phyloP scores from a whole-genome alignment of 2,329 filamentous ascomycete species.

The Aureobasidium sp. region DNA sequence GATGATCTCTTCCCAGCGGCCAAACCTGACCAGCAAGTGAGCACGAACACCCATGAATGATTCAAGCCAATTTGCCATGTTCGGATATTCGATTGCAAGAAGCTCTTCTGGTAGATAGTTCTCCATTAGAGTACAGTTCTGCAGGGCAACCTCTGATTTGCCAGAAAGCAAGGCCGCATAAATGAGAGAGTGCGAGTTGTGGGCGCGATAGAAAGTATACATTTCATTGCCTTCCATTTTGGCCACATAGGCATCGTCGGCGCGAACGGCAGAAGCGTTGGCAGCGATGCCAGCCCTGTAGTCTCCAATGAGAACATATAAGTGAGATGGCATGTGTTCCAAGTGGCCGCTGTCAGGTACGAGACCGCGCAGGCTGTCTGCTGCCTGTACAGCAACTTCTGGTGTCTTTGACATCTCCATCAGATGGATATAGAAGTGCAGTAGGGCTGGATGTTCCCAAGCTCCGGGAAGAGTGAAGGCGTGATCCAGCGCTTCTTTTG shows the following conservation, averaged over 20 bases:
- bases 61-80: constrained; percentile 71
- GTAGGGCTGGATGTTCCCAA: constrained; percentile 55
- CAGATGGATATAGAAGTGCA: constrained; percentile 69
- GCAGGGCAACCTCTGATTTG: constrained; percentile 51
- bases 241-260: constrained; percentile 57
- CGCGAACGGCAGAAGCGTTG: constrained; percentile 56
- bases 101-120: constrained; percentile 53
- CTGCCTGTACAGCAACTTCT: constrained; percentile 52
- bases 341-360: constrained; percentile 63
- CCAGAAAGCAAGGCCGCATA: constrained; percentile 74
- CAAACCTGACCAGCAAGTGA: constrained; percentile 68
- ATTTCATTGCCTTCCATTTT: constrained; percentile 57
- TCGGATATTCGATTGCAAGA: constrained; percentile 47
- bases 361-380: constrained; percentile 53
- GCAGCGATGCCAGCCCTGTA: constrained; percentile 58
- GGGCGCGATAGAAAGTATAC: constrained; percentile 66
- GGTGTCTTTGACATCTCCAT: constrained; percentile 67
- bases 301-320: constrained; percentile 65
- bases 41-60: constrained; percentile 58
- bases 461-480: constrained; percentile 45
- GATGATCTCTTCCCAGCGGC: constrained; percentile 59
- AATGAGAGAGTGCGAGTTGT: constrained; percentile 65
- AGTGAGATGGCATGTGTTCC: constrained; percentile 68
- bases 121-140: constrained; percentile 53
- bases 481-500: constrained; percentile 49